A percentile compares a stretch with the other conserved stretches of the same genome.
Evolutionary conservation across 1,284 basidiomycete genomes (phyloP).

Genomic region (Tilletia caries): DNA sequence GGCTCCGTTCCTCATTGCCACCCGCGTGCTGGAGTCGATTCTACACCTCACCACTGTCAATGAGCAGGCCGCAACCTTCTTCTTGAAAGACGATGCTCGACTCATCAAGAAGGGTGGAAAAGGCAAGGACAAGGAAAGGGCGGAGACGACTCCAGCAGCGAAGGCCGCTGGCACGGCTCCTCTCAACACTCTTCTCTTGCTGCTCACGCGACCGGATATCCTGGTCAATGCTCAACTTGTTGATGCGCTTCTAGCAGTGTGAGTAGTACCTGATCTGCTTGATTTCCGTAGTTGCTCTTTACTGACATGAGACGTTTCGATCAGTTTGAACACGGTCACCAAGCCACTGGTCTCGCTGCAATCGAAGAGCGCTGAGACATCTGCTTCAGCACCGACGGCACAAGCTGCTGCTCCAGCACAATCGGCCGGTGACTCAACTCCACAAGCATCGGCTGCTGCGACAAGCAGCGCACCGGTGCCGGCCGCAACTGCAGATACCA

Average conservation of each 20-base stretch:
- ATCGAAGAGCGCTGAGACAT: conserved; percentile 17
- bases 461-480: neutral
- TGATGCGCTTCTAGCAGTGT: conserved; percentile 45
- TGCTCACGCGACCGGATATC: conserved; percentile 47
- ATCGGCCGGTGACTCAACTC: neutral
- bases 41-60: conserved; percentile 41
- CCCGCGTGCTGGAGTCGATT: conserved; percentile 47
- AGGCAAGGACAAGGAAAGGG: conserved; percentile 40
- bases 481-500: conserved; percentile 2
- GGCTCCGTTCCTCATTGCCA: conserved; percentile 51
- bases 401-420: neutral
- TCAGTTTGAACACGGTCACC: conserved; percentile 39
- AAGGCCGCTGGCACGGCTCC: conserved; percentile 27
- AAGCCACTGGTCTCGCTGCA: conserved; percentile 34
- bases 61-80: conserved; percentile 44
- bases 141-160: conserved; percentile 12
- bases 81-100: conserved; percentile 46
- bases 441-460: conserved; percentile 1
- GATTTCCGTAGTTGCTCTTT: neutral
- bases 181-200: conserved; percentile 40
- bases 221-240: conserved; percentile 45
- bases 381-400: neutral
- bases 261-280: neutral
- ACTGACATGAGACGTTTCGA: neutral
- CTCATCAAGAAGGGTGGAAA: conserved; percentile 29